A percentile compares a stretch with the other conserved stretches of the same genome.
These are phyloP conservation scores for Rhodotorula sphaerocarpa DNA, from an alignment of 768 basidiomycete species.

Conservation along the genomic window DNA sequence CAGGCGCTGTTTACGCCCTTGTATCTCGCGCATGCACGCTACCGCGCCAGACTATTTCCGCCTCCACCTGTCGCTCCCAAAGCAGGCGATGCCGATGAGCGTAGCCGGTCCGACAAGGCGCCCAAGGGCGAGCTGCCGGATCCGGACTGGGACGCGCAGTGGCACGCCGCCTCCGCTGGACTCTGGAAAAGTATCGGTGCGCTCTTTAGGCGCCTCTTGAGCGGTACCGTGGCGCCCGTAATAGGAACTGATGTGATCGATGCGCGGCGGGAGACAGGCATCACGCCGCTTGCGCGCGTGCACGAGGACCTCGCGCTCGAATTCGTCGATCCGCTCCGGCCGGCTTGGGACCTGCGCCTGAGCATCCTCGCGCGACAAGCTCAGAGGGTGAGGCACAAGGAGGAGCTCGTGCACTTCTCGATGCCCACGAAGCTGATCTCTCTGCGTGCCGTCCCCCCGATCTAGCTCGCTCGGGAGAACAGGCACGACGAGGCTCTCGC, in stretches of 20 bases:
- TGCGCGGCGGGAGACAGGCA: background rate
- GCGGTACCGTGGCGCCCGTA: background rate
- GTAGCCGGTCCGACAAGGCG: background rate
- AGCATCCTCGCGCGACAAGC: background rate
- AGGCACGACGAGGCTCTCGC: background rate
- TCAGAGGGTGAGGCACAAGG: no score
- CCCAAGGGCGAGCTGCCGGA: background rate
- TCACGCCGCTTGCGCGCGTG: background rate
- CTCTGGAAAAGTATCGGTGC: slow-evolving; percentile 8
- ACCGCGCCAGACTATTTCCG: background rate
- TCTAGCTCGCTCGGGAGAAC: background rate
- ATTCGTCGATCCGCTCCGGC: background rate
- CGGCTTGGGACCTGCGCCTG: slow-evolving; percentile 1
- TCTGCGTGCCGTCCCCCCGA: background rate
- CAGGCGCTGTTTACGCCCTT: background rate
- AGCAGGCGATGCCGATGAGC: background rate
- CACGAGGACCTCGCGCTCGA: slow-evolving; percentile 1
- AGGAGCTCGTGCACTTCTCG: background rate
- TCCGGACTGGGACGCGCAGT: background rate
- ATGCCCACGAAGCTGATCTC: background rate
- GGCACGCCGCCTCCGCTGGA: background rate
- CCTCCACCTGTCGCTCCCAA: background rate
- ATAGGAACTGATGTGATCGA: no score
- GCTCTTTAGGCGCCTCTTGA: background rate
- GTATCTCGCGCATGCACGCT: background rate